Conservation (phyloP, 208 protist species). For the Leishmania lainsoni region DNA sequence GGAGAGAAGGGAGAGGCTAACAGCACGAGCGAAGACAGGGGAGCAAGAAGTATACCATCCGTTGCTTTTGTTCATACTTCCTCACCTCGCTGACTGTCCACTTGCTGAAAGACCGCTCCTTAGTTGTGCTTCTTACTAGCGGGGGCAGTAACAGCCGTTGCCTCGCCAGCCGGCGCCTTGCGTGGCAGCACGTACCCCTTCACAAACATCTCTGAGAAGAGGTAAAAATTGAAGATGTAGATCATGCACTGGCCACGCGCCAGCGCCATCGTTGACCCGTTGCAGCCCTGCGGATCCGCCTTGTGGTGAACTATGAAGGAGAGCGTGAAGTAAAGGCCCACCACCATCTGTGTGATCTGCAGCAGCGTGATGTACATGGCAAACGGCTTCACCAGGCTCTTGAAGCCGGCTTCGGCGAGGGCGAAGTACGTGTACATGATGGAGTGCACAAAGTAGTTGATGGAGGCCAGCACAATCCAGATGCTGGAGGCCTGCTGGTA, state of each 20-base stretch:
- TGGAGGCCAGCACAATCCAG: constrained; percentile 61
- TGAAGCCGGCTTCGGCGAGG: constrained; percentile 56
- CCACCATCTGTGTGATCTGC: constrained; percentile 92
- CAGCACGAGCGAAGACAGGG: neutral
- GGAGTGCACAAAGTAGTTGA: constrained; percentile 95
- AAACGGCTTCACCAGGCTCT: constrained; percentile 62
- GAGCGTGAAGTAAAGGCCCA: constrained; percentile 68
- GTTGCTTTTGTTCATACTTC: neutral
- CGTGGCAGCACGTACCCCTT: constrained; percentile 71
- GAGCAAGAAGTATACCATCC: neutral
- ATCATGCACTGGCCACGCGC: constrained; percentile 68
- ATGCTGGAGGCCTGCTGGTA: constrained; percentile 40
- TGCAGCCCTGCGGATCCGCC: constrained; percentile 31
- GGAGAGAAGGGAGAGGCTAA: neutral
- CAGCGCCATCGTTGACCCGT: constrained; percentile 45
- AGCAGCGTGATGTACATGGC: constrained; percentile 81
- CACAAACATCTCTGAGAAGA: constrained; percentile 92
- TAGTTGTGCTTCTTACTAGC: constrained; percentile 22
- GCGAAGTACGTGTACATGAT: constrained; percentile 97
- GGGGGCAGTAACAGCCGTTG: neutral
- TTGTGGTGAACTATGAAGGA: constrained; percentile 39
- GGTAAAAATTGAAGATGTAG: constrained; percentile 92
- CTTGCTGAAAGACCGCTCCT: neutral
- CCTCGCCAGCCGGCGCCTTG: constrained; percentile 14
- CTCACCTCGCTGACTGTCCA: neutral